Evolutionary conservation across 192 early-diverging fungal genomes (phyloP), one percentile per base, ranked within the genome.

Genomic region (Phycomyces blakesleeanus): DNA sequence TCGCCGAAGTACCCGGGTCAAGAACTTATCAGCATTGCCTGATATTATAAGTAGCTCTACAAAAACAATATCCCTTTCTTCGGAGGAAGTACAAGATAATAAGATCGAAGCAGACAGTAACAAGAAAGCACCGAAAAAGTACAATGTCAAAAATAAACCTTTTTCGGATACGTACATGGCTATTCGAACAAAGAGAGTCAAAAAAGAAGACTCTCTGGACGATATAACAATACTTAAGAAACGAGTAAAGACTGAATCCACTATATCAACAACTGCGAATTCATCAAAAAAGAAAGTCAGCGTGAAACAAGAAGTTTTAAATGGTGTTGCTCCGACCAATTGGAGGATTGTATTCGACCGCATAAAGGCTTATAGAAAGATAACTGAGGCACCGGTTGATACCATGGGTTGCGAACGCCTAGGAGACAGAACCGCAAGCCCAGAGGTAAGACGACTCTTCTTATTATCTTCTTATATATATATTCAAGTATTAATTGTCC

Each of bases 371-470:
- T 95, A 83, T 70, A 76, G 94, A 20, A 69, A 81, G 16, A 65
- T 66, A 5, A 74, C 83, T 59, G 47, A 72, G 22, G 95, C 94
- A 0, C 90, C 91, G 2, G 94, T 97, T 8, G 94, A 97, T 73
- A 90, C 89, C 0, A 89, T 94, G 69, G 94, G 94, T 1, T 97
- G 94, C 75, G 91, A 82, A 41, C 74, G 80, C 25, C 71, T 96
- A 37, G 85, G 83, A 12, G 79, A 86, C 21, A 57, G 62, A 27
- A 68, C 59, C 16, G 72, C 58, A 12, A 68, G 73, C 37, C 44
- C 42, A 21, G 51, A 49, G 27, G 68, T 70, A 63, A 62, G 6
- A 3, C 7, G 12, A 47, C 40, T 41, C 6, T 41, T 47, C 44
- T 6, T 6, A 7, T 47, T 12, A 39, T 22, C 27, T 15, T 15